A percentile compares a stretch with the other conserved stretches of the same genome.
These are phyloP conservation scores for Sorghum bicolor DNA, from an alignment of 176 grass and related monocot species.

Conservation along the genomic window DNA sequence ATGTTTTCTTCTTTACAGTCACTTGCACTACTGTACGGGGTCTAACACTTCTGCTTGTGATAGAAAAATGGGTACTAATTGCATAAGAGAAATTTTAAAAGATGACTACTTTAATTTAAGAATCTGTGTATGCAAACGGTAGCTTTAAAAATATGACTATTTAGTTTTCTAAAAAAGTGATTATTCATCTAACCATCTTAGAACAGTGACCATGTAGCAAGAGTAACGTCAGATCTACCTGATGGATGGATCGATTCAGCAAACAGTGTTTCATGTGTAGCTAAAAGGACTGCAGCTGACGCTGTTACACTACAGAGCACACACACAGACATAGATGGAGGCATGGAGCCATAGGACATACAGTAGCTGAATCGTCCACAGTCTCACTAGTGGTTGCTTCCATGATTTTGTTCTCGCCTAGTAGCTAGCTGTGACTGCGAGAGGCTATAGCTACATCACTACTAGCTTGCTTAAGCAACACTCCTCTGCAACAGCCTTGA, in stretches of 20 bases:
- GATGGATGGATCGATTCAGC: background rate
- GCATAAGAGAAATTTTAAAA: background rate
- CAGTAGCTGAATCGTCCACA: background rate
- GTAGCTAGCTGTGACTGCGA: background rate
- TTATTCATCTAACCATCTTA: background rate
- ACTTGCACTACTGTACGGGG: background rate
- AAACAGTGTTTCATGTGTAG: background rate
- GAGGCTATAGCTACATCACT: background rate
- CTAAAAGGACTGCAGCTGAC: background rate
- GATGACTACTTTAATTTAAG: background rate
- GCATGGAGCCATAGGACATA: background rate
- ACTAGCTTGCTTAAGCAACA: conserved; percentile 34
- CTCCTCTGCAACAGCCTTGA: background rate
- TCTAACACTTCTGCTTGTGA: background rate
- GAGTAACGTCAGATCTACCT: background rate
- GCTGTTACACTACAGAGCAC: background rate
- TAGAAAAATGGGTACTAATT: background rate
- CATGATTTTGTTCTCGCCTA: conserved; percentile 19
- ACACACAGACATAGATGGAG: background rate
- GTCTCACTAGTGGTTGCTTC: background rate
- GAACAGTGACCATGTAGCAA: background rate
- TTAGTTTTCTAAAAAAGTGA: background rate
- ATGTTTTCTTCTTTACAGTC: background rate
- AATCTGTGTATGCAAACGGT: background rate
- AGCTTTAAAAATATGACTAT: background rate